These are phyloP conservation scores for Yamadazyma buinensis DNA, from an alignment of 1,139 yeast genomes.

Conservation along the genomic window DNA sequence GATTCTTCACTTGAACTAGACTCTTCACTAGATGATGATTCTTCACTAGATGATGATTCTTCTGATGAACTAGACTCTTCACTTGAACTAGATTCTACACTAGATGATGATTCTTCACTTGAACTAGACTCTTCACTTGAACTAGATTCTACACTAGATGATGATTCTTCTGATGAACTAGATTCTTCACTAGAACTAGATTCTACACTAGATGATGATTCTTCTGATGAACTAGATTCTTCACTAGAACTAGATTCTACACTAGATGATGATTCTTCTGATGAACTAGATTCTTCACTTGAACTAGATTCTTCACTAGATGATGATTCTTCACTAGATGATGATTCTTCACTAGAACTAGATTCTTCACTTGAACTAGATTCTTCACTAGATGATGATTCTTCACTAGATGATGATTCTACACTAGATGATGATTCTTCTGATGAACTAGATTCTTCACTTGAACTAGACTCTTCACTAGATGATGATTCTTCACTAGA, in stretches of 20 bases:
- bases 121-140: conserved; percentile 7
- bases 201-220: conserved; percentile 5
- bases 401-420: not conserved
- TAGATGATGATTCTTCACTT: not conserved
- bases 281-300: not conserved
- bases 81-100: conserved; percentile 1
- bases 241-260: too few species aligned
- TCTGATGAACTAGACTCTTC: not conserved
- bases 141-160: conserved; percentile 5
- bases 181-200: conserved; percentile 10
- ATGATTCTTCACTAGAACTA: not conserved
- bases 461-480: conserved; percentile 7
- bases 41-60: not conserved
- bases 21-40: not conserved
- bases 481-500: too few species aligned
- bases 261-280: too few species aligned
- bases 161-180: not conserved
- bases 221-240: conserved; percentile 1
- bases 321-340: not conserved
- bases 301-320: not conserved
- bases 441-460: not conserved
- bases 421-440: not conserved
- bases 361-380: conserved; percentile 4
- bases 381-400: conserved; percentile 3
- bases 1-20: conserved; percentile 2